phyloP scores from a whole-genome alignment of 2,329 filamentous ascomycete species.

The Botrytis galanthina region DNA sequence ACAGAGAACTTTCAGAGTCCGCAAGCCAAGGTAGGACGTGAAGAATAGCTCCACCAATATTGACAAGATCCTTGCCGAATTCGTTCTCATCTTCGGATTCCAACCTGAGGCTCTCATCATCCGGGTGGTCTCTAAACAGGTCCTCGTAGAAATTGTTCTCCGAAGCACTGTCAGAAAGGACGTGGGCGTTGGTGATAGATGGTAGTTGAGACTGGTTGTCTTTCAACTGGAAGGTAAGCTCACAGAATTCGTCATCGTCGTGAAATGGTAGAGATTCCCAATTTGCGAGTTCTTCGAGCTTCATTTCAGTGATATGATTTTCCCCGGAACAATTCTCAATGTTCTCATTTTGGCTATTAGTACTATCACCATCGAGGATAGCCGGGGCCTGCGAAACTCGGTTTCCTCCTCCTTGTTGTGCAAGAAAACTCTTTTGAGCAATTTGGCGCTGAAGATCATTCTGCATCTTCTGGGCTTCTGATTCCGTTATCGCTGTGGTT shows the following conservation, averaged over 20 bases:
- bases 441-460: not conserved
- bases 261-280: not conserved
- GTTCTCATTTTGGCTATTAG: accelerated
- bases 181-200: accelerated
- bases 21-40: not conserved
- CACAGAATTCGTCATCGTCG: not conserved
- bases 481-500: not conserved
- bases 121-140: not conserved
- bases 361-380: not conserved
- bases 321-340: not conserved
- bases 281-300: not conserved
- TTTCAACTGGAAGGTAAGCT: not conserved
- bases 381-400: not conserved
- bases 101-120: not conserved
- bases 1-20: not conserved
- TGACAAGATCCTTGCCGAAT: accelerated
- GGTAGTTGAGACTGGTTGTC: not conserved
- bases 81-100: not conserved
- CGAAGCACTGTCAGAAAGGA: not conserved
- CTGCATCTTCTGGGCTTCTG: not conserved
- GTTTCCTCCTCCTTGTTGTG: not conserved
- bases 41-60: too few species aligned
- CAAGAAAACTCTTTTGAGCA: too few species aligned
- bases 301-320: too few species aligned
- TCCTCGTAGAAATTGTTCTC: not conserved